phyloP scores from a whole-genome alignment of 257 asterid genomes.

The Verbascum thapsus region DNA sequence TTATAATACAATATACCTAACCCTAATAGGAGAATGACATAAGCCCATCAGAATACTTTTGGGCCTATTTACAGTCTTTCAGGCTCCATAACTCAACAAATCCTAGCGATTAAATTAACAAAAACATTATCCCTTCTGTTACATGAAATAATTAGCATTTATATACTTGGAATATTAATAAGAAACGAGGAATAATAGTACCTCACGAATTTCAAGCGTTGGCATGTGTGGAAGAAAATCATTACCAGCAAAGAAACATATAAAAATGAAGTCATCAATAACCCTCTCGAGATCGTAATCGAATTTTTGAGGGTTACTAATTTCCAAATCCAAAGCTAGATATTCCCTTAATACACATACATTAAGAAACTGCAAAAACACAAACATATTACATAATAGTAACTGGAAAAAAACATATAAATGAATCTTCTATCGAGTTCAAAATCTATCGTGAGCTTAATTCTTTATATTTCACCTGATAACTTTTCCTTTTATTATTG shows the following conservation, averaged over 20 bases:
- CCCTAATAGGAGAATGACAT: too few relatives aligned
- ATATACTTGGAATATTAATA: background rate
- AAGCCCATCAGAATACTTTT: too few relatives aligned
- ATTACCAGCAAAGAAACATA: conserved; percentile 70
- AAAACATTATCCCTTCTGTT: background rate
- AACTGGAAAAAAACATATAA: background rate
- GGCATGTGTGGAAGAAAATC: conserved; percentile 73
- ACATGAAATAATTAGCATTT: background rate
- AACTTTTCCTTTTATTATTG: conserved; percentile 7
- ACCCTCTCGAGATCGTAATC: conserved; percentile 48
- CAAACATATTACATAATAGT: background rate
- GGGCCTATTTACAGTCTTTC: too few relatives aligned
- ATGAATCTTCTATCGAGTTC: background rate
- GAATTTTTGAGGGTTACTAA: conserved; percentile 34
- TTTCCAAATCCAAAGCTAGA: conserved; percentile 47
- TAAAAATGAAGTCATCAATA: conserved; percentile 61
- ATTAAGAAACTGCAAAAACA: conserved; percentile 47
- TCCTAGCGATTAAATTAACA: conserved; percentile 37
- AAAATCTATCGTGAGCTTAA: background rate
- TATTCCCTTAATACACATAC: conserved; percentile 61
- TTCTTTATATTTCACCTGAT: conserved; percentile 30
- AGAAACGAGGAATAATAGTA: conserved; percentile 14
- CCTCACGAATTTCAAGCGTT: conserved; percentile 61
- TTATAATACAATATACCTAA: too few relatives aligned
- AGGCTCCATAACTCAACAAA: too few relatives aligned